phyloP scores from a whole-genome alignment of 225 moss, liverwort and hornwort genomes.

The Physcomitrium patens region DNA sequence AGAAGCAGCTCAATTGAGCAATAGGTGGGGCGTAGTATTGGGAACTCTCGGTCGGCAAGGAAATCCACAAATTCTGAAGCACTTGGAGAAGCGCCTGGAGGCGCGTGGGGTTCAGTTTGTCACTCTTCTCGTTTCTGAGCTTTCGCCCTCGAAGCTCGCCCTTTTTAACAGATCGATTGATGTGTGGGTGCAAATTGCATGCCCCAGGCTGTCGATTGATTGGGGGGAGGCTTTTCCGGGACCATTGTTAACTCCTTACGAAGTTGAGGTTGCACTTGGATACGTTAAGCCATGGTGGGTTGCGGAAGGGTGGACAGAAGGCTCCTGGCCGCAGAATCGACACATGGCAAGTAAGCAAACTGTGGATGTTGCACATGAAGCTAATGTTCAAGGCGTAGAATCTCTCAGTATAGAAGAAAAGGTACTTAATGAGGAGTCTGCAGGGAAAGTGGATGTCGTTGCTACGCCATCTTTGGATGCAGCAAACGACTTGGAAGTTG shows the following conservation, averaged over 20 bases:
- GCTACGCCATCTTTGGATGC: constrained; percentile 2
- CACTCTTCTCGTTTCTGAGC: constrained; percentile 88
- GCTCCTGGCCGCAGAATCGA: constrained; percentile 34
- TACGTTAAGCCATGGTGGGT: constrained; percentile 96
- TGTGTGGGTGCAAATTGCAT: constrained; percentile 97
- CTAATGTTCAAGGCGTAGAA: constrained; percentile 4
- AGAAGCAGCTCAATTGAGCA: constrained; percentile 64
- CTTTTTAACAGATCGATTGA: constrained; percentile 73
- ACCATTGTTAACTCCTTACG: constrained; percentile 88
- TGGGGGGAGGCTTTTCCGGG: constrained; percentile 92
- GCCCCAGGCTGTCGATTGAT: constrained; percentile 91
- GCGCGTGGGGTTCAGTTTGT: constrained; percentile 71
- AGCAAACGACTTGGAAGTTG: constrained; percentile 55
- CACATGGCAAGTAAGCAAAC: constrained; percentile 24
- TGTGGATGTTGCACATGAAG: neutral
- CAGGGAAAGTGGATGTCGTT: neutral
- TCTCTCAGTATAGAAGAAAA: constrained; percentile 14
- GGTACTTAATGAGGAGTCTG: constrained; percentile 20
- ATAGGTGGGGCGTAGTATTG: constrained; percentile 83
- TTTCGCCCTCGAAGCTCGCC: constrained; percentile 79
- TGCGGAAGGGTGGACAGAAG: constrained; percentile 43
- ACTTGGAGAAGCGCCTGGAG: constrained; percentile 75
- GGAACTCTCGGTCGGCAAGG: constrained; percentile 96
- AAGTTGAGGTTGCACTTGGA: constrained; percentile 94
- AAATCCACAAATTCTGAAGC: constrained; percentile 80